Base-by-base conservation (phyloP, 345 rosid genomes). In the Citrus trifoliata region DNA sequence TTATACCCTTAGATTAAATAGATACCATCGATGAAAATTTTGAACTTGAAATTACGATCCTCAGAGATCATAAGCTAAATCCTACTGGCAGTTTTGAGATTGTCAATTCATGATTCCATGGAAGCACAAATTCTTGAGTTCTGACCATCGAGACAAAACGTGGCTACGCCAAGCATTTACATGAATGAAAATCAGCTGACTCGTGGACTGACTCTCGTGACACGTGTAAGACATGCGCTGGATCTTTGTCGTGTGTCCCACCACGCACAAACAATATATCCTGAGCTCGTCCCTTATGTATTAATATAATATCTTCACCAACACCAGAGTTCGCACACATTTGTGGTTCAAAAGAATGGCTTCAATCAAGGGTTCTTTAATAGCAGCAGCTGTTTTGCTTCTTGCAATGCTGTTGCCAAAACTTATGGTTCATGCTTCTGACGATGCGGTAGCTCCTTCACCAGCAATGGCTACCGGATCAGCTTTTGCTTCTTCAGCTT, bases 221-320 rank as follows among this genome's bases (percentile, higher is more conserved):
- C 67, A 4, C 22, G 19, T 7, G n/a, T 59, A 61, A 61, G 2
- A 18, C 55, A 24, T 59, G 76, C 76, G 25, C 25, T 59, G 76
- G 76, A 73, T 73, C 80, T 78, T 83, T 61, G 77, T 82, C 67
- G 74, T 75, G 55, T 81, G 83, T 61, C 80, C 83, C 76, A 61
- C 83, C 69, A 60, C 83, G 74, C 80, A 85, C 86, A 81, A n/a
- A n/a, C n/a, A n/a, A n/a, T n/a, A n/a, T n/a, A 64, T 64, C 68
- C n/a, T 18, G 19, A 18, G 2, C 37, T 14, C 48, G 71, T 81
- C 51, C 78, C 80, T 6, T 42, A 4, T 3, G 4, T 21, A 37
- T 2, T 27, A 33, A 32, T 32, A 18, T 7, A 2, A 2, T 37
- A 65, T 3, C 22, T 7, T 30, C 38, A 14, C 22, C 68, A 5